These are phyloP conservation scores for Microascus cirrosus DNA, from an alignment of 2,329 filamentous ascomycete genomes.

Conservation along the genomic window DNA sequence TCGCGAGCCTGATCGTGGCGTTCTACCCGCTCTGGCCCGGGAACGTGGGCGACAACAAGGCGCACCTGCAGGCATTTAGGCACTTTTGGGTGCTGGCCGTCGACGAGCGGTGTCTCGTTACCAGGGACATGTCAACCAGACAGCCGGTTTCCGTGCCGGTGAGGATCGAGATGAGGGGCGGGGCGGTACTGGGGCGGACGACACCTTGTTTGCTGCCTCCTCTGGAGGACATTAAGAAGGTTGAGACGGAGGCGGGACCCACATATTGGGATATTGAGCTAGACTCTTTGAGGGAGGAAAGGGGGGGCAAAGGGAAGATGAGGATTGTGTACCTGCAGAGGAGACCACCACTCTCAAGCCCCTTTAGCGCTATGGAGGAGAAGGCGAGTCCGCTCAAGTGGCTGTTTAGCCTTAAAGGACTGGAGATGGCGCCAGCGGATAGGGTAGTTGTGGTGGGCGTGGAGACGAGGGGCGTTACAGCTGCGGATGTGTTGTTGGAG, in stretches of 20 bases:
- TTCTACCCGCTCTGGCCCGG: conserved; percentile 92
- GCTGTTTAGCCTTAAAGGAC: conserved; percentile 57
- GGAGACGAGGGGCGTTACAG: conserved; percentile 28
- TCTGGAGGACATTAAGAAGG: conserved; percentile 46
- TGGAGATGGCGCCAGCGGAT: conserved; percentile 52
- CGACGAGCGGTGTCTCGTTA: conserved; percentile 78
- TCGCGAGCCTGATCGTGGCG: conserved; percentile 75
- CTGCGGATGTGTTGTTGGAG: conserved; percentile 61
- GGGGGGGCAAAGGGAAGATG: conserved; percentile 26
- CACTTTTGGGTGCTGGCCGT: conserved; percentile 95
- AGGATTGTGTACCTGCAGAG: conserved; percentile 67
- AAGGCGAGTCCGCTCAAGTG: conserved; percentile 51
- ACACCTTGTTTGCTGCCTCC: conserved; percentile 55
- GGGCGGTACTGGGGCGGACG: conserved; percentile 26
- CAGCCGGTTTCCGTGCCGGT: conserved; percentile 68
- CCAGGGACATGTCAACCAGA: conserved; percentile 75
- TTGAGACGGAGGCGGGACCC: conserved; percentile 50
- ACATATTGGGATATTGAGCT: conserved; percentile 74
- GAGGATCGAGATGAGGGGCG: conserved; percentile 44
- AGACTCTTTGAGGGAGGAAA: conserved; percentile 44
- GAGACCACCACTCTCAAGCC: conserved; percentile 54
- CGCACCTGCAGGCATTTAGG: conserved; percentile 89
- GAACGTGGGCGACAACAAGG: conserved; percentile 83
- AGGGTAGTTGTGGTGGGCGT: conserved; percentile 47
- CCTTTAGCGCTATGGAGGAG: conserved; percentile 60